Conservation (phyloP, 2,329 filamentous ascomycete genomes). For the Sporothrix schenckii region DNA sequence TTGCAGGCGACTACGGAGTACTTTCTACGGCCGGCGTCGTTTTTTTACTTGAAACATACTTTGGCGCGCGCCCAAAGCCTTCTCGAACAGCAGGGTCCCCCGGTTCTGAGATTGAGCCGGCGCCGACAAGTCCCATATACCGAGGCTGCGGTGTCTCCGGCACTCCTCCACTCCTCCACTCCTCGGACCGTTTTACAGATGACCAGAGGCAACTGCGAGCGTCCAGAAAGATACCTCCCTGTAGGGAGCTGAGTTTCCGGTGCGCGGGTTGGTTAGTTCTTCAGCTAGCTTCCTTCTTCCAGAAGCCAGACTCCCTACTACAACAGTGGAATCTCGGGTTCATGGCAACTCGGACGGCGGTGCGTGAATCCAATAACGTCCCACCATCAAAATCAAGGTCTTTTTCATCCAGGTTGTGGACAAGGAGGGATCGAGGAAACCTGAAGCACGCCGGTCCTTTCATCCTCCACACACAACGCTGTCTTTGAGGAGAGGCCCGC, state of each 20-base stretch:
- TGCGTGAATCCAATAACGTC: neutral
- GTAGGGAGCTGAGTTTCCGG: neutral
- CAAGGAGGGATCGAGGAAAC: no score
- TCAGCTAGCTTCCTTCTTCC: neutral
- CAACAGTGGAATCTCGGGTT: neutral
- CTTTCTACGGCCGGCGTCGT: no score
- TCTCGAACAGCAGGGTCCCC: conserved; percentile 6
- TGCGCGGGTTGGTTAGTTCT: conserved; percentile 4
- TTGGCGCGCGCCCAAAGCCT: conserved; percentile 9
- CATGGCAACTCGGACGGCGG: neutral
- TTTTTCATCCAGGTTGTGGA: neutral
- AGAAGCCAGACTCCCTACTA: neutral
- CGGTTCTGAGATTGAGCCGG: no score
- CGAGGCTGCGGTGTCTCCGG: no score
- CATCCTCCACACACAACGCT: neutral
- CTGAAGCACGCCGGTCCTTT: no score
- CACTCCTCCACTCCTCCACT: neutral
- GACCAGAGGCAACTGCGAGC: neutral
- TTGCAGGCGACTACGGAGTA: no score
- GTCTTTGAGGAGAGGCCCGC: neutral
- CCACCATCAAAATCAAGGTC: conserved; percentile 11
- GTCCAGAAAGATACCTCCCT: neutral
- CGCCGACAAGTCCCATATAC: neutral
- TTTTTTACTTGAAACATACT: neutral
- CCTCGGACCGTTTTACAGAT: neutral